Conservation (phyloP, 108 stramenopile species). For the Nannochloropsis salina region DNA sequence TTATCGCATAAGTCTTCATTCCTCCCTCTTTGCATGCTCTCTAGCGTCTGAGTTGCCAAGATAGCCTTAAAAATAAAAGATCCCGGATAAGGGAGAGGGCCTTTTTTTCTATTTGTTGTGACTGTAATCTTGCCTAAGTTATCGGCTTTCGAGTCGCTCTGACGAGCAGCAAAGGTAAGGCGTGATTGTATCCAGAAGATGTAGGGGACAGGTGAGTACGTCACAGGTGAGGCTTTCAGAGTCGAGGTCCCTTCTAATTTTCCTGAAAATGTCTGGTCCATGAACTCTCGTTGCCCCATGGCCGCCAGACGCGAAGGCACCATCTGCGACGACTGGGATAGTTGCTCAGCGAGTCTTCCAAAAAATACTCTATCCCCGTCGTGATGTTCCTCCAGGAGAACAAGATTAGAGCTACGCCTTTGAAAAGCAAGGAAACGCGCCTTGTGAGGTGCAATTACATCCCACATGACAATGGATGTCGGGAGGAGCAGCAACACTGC, state of each 20-base stretch:
- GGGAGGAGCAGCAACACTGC: neutral
- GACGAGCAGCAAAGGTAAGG: neutral
- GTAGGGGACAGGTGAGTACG: neutral
- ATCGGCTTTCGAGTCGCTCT: neutral
- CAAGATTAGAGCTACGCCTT: conserved; percentile 1
- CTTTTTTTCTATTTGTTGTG: neutral
- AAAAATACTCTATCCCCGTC: neutral
- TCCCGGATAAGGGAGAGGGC: neutral
- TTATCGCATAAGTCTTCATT: neutral
- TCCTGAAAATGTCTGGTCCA: neutral
- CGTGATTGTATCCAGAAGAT: conserved; percentile 8
- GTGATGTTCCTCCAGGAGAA: neutral
- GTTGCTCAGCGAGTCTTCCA: neutral
- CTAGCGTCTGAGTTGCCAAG: neutral
- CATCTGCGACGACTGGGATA: neutral
- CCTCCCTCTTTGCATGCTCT: neutral
- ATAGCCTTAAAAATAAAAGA: neutral
- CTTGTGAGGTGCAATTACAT: neutral
- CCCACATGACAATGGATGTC: neutral
- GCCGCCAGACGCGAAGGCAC: neutral
- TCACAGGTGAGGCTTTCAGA: neutral
- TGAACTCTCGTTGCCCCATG: neutral
- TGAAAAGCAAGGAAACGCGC: neutral
- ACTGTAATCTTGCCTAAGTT: neutral
- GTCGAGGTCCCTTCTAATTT: neutral